Evolutionary conservation across 345 rosid genomes (phyloP), one percentile per base, ranked within the genome.

Genomic region (Chamaenerion angustifolium): DNA sequence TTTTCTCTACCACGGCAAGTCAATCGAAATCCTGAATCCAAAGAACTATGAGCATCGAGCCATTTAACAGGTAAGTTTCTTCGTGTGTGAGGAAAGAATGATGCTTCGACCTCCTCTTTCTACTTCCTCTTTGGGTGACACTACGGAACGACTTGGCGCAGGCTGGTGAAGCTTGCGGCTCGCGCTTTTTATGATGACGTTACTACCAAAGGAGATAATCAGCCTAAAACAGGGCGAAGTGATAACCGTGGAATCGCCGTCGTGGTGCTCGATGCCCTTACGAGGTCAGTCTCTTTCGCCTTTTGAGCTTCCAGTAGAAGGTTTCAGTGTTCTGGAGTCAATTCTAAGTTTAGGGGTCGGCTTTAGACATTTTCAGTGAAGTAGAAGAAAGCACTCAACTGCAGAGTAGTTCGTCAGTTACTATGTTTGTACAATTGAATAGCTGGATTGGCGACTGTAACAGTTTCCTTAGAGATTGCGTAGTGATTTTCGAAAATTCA

Each of bases 131-230:
- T 11, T 37, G 53, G 21, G 7, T 17, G 6, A 2, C 52, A 55
- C 40, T 40, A 17, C n/a, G 51, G 40, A n/a, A 27, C 19, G 23
- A 17, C 40, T 21, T 45, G 23, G 45, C 50, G 16, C 65, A 85
- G 95, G 71, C 54, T 85, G 59, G 95, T 85, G 70, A 89, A 73
- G 71, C 79, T 83, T 31, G 65, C 72, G 16, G 95, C 82, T 3
- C 73, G 94, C 68, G 94, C 87, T 8, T 86, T 90, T 56, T 90
- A 86, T 53, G 92, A 90, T 69, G 85, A 83, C 47, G 60, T 74
- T n/a, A 66, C 85, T 8, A 79, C 82, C 0, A 72, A 74, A 62
- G 85, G 77, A 43, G 94, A 85, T 45, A 82, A 72, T 68, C 94
- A 81, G 67, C 85, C 85, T 14, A 90, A 77, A 65, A 71, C 62